Conservation (phyloP, 306 rosid species). For the Myrica gale region DNA sequence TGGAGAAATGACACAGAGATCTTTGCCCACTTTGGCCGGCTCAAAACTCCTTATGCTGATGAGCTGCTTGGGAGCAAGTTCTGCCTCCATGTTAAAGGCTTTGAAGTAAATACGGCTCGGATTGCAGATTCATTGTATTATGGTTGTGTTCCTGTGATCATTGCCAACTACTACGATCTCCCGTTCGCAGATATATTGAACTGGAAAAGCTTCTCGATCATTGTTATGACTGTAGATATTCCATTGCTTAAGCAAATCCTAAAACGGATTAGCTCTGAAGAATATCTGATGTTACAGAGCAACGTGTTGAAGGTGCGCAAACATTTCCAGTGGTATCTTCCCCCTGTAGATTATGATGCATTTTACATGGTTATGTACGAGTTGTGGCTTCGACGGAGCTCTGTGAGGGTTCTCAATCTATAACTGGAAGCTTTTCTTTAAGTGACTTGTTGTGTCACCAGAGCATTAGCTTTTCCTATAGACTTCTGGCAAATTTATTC, state of each 20-base stretch:
- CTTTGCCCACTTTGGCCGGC: conserved; percentile 68
- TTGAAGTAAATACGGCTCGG: conserved; percentile 84
- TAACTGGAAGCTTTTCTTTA: conserved; percentile 10
- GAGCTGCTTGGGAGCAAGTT: conserved; percentile 73
- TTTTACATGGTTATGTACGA: conserved; percentile 87
- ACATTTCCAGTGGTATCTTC: conserved; percentile 82
- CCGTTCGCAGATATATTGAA: conserved; percentile 71
- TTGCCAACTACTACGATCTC: conserved; percentile 76
- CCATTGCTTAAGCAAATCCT: conserved; percentile 62
- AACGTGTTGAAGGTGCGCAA: conserved; percentile 65
- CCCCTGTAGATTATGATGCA: conserved; percentile 61
- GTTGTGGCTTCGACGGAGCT: conserved; percentile 78
- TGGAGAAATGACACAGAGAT: conserved; percentile 79
- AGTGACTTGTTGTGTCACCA: neutral
- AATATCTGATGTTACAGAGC: conserved; percentile 48
- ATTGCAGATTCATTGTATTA: conserved; percentile 72
- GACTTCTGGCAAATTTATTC: neutral
- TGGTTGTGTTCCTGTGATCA: conserved; percentile 81
- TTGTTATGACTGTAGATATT: conserved; percentile 56
- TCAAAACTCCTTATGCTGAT: conserved; percentile 72
- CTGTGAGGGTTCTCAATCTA: conserved; percentile 24
- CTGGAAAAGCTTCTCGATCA: conserved; percentile 70
- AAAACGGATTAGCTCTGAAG: conserved; percentile 43
- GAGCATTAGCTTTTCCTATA: neutral
- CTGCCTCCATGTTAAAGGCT: conserved; percentile 89